Base-by-base conservation (phyloP, 805 yeast species). In the Cyberlindnera saturnus region DNA sequence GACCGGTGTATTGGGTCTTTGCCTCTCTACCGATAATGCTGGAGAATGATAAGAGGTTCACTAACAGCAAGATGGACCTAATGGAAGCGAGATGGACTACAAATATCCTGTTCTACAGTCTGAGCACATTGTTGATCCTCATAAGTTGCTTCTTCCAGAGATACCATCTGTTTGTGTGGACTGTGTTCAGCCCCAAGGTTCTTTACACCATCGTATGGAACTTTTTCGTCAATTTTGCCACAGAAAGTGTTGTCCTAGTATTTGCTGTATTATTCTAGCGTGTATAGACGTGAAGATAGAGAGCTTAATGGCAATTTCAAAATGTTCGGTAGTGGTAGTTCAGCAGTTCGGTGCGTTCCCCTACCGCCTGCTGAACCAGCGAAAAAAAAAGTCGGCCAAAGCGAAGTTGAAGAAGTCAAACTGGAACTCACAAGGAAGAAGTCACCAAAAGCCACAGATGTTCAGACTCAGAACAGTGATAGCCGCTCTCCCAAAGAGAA, bases 151-250 rank as follows among this genome's bases (percentile, higher is more conserved):
- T 74, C 40, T 69, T 75, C 17, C 71, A 90, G 52, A 71, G 96
- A 52, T 85, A 82, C 57, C 99, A 93, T 61, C 69, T 93, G 44
- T 93, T 93, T 60, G 85, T 93, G 9, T 93, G 99, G 99, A 90
- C 98, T 2, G 99, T 93, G 7, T 93, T 93, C 66, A 86, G 96
- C 40, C 99, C 99, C 1, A 91, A 90, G 56, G 61, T 93, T 5
- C 72, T 95, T 31, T 93, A 83, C 60, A 81, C 82, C 51, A 77
- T 79, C 2, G 80, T 81, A 3, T 93, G 98, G 98, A 66, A 74
- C 29, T 43, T 76, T 4, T 66, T 78, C 36, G 67, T 80, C 70
- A 63, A 62, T 53, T 36, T 66, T 41, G 42, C 81, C 42, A 38
- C 44, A 10, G 57, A 55, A 35, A 6, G 42, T 5, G 2, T 47